Percentiles rank a stretch among this genome's conserved stretches.
These are phyloP conservation scores for Drechslerella coelobrocha DNA, from an alignment of 2,329 filamentous ascomycete genomes.

Conservation along the genomic window DNA sequence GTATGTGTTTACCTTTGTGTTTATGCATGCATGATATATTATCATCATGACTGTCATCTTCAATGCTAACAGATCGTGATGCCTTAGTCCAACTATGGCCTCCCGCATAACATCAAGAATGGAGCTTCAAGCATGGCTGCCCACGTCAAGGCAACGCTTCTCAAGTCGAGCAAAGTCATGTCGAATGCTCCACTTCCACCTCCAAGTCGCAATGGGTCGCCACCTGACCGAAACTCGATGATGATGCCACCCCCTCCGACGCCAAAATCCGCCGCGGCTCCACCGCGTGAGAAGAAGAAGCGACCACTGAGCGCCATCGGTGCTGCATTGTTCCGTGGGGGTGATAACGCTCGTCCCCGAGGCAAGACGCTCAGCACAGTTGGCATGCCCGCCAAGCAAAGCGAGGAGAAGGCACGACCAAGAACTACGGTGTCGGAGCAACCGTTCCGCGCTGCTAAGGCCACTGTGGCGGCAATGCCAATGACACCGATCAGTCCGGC, in stretches of 20 bases:
- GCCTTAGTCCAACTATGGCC: slow-evolving; percentile 28
- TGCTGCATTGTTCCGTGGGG: slow-evolving; percentile 39
- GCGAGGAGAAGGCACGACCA: slow-evolving; percentile 29
- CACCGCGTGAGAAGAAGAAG: slow-evolving; percentile 35
- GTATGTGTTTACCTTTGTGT: too few relatives aligned
- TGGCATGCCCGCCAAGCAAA: slow-evolving; percentile 14
- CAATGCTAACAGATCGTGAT: slow-evolving; percentile 8
- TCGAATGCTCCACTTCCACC: slow-evolving; percentile 32
- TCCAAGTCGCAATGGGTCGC: slow-evolving; percentile 25
- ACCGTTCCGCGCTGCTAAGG: slow-evolving; percentile 2
- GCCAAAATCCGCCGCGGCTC: neutral
- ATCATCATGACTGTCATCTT: too few relatives aligned
- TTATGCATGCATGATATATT: too few relatives aligned
- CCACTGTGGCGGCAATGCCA: neutral
- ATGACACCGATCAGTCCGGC: slow-evolving; percentile 13
- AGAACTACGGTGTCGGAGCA: slow-evolving; percentile 39
- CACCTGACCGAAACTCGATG: slow-evolving; percentile 1
- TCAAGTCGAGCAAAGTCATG: slow-evolving; percentile 44
- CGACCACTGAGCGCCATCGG: slow-evolving; percentile 35
- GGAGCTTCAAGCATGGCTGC: slow-evolving; percentile 31
- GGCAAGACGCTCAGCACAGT: slow-evolving; percentile 34
- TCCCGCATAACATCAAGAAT: slow-evolving; percentile 45
- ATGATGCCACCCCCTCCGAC: slow-evolving; percentile 1
- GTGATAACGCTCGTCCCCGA: slow-evolving; percentile 23
- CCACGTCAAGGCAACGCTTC: slow-evolving; percentile 39